A percentile compares a stretch with the other conserved stretches of the same genome.
These are phyloP conservation scores for Lactarius quietus DNA, from an alignment of 768 basidiomycete genomes.

Conservation along the genomic window DNA sequence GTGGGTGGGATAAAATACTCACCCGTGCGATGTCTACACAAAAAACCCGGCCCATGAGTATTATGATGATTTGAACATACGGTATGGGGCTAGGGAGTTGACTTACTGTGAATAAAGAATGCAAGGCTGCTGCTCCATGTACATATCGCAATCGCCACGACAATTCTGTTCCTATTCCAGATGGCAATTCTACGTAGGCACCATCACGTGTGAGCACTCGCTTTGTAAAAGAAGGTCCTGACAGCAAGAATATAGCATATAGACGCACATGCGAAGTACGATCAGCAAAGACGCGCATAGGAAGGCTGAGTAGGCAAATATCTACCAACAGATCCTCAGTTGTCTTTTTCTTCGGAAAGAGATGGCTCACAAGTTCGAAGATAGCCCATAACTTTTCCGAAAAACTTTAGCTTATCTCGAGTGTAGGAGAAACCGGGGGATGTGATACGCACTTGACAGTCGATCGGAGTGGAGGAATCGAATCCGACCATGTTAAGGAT, in stretches of 20 bases:
- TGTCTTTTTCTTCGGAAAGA: neutral
- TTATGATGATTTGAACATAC: no score
- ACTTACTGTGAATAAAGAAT: constrained; percentile 6
- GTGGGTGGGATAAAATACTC: neutral
- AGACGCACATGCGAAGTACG: constrained; percentile 13
- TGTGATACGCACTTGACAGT: constrained; percentile 9
- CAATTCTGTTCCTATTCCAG: constrained; percentile 1
- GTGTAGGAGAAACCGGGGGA: neutral
- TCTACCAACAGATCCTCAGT: neutral
- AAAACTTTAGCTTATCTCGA: neutral
- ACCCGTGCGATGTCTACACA: neutral
- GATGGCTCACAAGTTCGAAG: neutral
- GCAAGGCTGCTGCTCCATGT: constrained; percentile 1
- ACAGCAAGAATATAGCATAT: neutral
- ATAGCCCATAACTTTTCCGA: neutral
- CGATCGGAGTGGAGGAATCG: neutral
- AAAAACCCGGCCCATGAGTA: no score
- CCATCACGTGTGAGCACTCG: neutral
- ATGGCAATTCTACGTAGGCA: constrained; percentile 1
- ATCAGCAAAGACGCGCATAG: constrained; percentile 2
- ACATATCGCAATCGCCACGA: neutral
- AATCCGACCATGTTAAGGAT: constrained; percentile 1
- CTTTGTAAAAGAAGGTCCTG: neutral
- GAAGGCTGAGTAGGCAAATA: neutral
- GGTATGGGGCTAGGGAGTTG: no score